Base-by-base conservation (phyloP, 1,139 yeast species). In the Nadsonia starkeyi-henricii region DNA sequence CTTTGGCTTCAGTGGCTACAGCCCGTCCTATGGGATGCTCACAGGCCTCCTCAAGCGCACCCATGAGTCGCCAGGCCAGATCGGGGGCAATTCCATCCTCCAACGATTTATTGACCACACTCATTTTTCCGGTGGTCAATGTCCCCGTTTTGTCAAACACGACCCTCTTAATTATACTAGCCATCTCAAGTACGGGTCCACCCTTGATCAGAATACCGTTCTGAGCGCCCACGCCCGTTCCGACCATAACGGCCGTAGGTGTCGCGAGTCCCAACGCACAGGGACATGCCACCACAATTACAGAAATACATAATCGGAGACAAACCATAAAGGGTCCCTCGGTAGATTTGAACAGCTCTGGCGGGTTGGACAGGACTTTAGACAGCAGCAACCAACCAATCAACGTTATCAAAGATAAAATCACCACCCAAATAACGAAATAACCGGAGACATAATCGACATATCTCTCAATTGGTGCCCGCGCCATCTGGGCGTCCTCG, bases 221-320 rank as follows among this genome's bases (percentile, higher is more conserved):
- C 13, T 77, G 67, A 0, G 98, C 97, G 39, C 96, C 97, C 28
- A 86, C 83, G 23, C 98, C 98, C 1, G 97, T 89, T 5, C 97
- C 98, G 3, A 91, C 98, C 96, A 91, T 89, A 2, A 93, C 85
- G 0, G 98, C 98, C 1, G 98, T 91, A 0, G 98, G 98, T 0
- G 98, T 95, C 8, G 96, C 96, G 48, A 91, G 72, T 1, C 98
- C 98, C 33, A 91, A 69, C 0, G 97, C 97, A 73, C 97, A 91
- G 0, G 98, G 98, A 66, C 98, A 91, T 0, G 98, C 98, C 45
- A 91, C 96, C 13, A 91, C 96, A 55, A 91, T 77, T 8, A 91
- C 98, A 3, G 95, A 81, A 42, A 93, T 91, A n/a, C 95, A 83
- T 46, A 89, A 72, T 58, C 84, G 79, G 51, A 91, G 67, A 59